These are phyloP conservation scores for Blastobotrys buckinghamii DNA, from an alignment of 1,139 yeast species.

Conservation along the genomic window DNA sequence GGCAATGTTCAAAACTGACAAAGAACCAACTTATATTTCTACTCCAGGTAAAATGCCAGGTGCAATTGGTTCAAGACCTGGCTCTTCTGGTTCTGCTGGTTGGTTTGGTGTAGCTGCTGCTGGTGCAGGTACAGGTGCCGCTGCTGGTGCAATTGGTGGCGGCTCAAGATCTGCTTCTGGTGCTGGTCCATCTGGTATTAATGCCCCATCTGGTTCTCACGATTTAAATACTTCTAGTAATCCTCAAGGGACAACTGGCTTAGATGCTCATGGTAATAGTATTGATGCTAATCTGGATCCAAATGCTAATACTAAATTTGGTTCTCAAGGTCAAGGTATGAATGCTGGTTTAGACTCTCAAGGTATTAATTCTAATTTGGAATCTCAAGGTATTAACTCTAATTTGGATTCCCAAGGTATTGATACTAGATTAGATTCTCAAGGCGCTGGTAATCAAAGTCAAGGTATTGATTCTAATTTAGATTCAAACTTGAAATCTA, in stretches of 20 bases:
- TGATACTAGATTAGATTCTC: neutral
- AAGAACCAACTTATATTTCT: neutral
- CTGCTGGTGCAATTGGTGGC: neutral
- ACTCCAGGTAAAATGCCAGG: neutral
- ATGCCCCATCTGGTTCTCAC: too few relatives aligned
- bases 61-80: neutral
- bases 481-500: neutral
- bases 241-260: too few relatives aligned
- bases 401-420: neutral
- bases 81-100: neutral
- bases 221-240: too few relatives aligned
- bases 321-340: neutral
- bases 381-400: neutral
- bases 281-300: too few relatives aligned
- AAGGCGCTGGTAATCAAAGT: neutral
- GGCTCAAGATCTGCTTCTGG: neutral
- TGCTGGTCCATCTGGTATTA: neutral
- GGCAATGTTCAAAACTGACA: neutral
- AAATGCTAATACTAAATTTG: neutral
- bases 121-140: neutral
- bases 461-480: neutral
- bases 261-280: neutral
- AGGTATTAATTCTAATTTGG: neutral
- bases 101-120: neutral
- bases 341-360: neutral